Evolutionary conservation across 805 yeast species (phyloP), one percentile per base, ranked within the genome.

Genomic region (Ogataea nitratoaversa): DNA sequence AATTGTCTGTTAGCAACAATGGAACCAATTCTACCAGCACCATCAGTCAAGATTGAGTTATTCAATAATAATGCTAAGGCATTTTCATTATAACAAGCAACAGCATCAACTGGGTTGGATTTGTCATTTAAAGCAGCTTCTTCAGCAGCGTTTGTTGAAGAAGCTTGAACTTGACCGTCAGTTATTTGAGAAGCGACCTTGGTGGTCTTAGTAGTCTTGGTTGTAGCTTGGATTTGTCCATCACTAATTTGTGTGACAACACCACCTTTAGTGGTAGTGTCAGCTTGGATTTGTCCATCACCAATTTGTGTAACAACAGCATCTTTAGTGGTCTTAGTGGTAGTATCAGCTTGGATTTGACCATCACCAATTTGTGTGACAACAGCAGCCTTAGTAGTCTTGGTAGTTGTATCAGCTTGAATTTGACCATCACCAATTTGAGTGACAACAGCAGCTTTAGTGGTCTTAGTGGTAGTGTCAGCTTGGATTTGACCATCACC

Each of bases 351-450:
- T 56, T 72, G 76, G 52, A 72, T 63, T 59, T 74, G 79, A 50
- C 79, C 79, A 46, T 71, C 78, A 49, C 67, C 65, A 40, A 73
- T 72, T 59, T 71, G 77, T 54, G 71, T 60, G 29, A 67, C 59
- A 34, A 70, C 64, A 36, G 57, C 63, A 25, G 53, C 55, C 36
- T 59, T 34, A 18, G 37, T 34, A 9, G 8, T 27, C 29, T 27
- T 27, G 14, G 29, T 13, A 27, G 69, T 65, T 37, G 74, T 58
- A 43, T 72, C 65, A 33, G 73, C 71, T 60, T 77, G 82, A 56
- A 77, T 66, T 64, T 78, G 82, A 55, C 83, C 83, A 50, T 78
- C 84, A 52, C 72, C 71, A 43, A 78, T 77, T 63, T 76, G 83
- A 46, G 79, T 66, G 38, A 78, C 62, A 41, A 65, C 74, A 28